Percentiles rank a stretch among this genome's conserved stretches.
phyloP scores from a whole-genome alignment of 352 stramenopile species.

The Phytophthora megakarya region DNA sequence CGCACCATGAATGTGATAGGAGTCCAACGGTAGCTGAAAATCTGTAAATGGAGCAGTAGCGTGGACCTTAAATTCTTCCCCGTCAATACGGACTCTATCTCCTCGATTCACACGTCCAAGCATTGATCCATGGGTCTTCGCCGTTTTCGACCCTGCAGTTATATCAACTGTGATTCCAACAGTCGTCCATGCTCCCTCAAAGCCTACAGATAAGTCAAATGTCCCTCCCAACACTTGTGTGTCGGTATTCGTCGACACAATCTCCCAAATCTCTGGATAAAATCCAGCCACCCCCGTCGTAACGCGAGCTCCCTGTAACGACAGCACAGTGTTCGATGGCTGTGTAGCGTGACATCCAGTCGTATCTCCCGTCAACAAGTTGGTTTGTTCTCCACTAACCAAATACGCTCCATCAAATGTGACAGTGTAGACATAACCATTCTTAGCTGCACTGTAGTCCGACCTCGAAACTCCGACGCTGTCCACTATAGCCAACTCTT shows the following conservation, averaged over 20 bases:
- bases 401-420: conserved; percentile 71
- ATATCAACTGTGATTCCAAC: conserved; percentile 44
- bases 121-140: conserved; percentile 53
- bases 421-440: conserved; percentile 74
- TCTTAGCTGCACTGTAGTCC: conserved; percentile 44
- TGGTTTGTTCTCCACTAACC: conserved; percentile 51
- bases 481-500: conserved; percentile 72
- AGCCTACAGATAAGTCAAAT: conserved; percentile 79
- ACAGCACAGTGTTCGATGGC: conserved; percentile 22
- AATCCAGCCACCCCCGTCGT: conserved; percentile 50
- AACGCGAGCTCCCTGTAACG: conserved; percentile 50
- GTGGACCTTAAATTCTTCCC: conserved; percentile 70
- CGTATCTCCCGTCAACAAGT: too few species aligned
- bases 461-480: conserved; percentile 67
- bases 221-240: conserved; percentile 51
- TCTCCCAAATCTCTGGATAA: conserved; percentile 70
- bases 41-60: conserved; percentile 73
- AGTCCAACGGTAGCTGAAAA: conserved; percentile 60
- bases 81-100: conserved; percentile 56
- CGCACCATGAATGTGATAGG: conserved; percentile 66
- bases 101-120: conserved; percentile 73
- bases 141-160: conserved; percentile 54
- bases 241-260: conserved; percentile 48
- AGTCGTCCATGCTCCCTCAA: conserved; percentile 55
- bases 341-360: conserved; percentile 4